phyloP scores from a whole-genome alignment of 192 early-diverging fungal genomes.

The Coemansia sp. region DNA sequence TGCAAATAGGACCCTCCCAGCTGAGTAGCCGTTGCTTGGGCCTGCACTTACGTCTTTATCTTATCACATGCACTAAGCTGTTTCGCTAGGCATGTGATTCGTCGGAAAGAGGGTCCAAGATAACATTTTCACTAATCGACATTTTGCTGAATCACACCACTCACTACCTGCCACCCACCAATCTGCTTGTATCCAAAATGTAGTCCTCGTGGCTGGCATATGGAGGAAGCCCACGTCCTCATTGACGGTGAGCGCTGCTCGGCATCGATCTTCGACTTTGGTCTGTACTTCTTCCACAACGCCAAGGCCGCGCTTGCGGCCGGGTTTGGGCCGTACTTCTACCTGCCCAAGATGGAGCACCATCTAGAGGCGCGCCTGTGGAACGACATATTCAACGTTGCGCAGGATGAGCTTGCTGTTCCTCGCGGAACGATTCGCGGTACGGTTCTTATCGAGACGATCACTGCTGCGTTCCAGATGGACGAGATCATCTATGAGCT shows the following conservation, averaged over 20 bases:
- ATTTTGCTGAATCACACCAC: no score
- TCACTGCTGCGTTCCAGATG: slow-evolving; percentile 97
- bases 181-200: background rate
- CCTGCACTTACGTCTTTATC: background rate
- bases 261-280: slow-evolving; percentile 98
- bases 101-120: no score
- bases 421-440: slow-evolving; percentile 96
- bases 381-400: slow-evolving; percentile 96
- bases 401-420: slow-evolving; percentile 87
- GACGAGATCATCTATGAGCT: slow-evolving; percentile 99
- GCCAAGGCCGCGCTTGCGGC: slow-evolving; percentile 75
- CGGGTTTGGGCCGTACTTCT: slow-evolving; percentile 97
- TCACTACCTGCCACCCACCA: no score
- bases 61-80: background rate
- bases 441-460: slow-evolving; percentile 97
- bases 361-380: slow-evolving; percentile 97
- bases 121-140: background rate
- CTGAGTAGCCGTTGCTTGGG: no score
- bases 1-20: no score
- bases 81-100: slow-evolving; percentile 18
- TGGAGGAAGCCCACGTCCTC: slow-evolving; percentile 94
- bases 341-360: slow-evolving; percentile 98
- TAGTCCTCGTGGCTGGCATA: slow-evolving; percentile 96
- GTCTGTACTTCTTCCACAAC: slow-evolving; percentile 99
- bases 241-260: slow-evolving; percentile 90